These are phyloP conservation scores for Phytophthora meadii DNA, from an alignment of 352 stramenopile genomes.

Conservation along the genomic window DNA sequence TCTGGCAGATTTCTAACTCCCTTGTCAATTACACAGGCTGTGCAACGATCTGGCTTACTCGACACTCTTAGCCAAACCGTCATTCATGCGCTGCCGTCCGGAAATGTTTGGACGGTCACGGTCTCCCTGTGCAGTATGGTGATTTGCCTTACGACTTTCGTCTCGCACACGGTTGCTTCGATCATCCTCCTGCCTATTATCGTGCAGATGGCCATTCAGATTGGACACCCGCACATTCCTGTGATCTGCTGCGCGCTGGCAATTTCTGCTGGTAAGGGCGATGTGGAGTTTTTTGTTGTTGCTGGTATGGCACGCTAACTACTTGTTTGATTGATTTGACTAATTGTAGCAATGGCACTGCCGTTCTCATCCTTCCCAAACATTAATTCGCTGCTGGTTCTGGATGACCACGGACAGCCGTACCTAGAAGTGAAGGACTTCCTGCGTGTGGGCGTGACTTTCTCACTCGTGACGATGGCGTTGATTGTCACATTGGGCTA, in stretches of 20 bases:
- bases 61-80: constrained; percentile 86
- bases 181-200: constrained; percentile 94
- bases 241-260: constrained; percentile 86
- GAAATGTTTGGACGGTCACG: constrained; percentile 87
- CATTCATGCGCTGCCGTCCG: constrained; percentile 79
- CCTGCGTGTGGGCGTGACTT: constrained; percentile 82
- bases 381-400: constrained; percentile 92
- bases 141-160: constrained; percentile 92
- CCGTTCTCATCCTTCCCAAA: constrained; percentile 94
- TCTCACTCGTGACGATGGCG: constrained; percentile 84
- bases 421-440: constrained; percentile 92
- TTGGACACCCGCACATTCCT: constrained; percentile 86
- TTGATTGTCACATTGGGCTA: constrained; percentile 91
- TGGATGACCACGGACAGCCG: constrained; percentile 89
- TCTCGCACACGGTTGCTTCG: constrained; percentile 93
- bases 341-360: constrained; percentile 80
- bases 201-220: constrained; percentile 89
- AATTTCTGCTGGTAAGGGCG: constrained; percentile 84
- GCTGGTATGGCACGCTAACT: not conserved
- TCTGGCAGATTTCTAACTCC: not conserved
- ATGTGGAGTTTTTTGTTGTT: not conserved
- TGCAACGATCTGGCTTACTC: constrained; percentile 84
- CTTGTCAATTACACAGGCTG: constrained; percentile 46
- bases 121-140: constrained; percentile 89
- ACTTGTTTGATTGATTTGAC: not conserved